Evolutionary conservation across 257 asterid genomes (phyloP).

Genomic region (Jacaranda copaia): DNA sequence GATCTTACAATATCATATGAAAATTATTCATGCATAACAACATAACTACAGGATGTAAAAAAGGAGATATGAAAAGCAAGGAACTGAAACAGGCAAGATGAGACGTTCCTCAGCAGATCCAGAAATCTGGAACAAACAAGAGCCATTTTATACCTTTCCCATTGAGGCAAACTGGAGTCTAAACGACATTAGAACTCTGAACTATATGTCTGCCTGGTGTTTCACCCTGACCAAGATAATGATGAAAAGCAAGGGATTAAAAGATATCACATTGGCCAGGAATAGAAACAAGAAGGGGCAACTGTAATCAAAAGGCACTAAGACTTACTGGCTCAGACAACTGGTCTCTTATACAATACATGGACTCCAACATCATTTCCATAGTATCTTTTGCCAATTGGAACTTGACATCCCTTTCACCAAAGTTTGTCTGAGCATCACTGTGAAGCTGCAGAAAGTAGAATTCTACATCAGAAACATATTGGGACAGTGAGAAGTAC

Average conservation of each 20-base stretch:
- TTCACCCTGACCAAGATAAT: conserved; percentile 47
- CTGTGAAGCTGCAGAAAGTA: conserved; percentile 48
- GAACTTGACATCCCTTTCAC: conserved; percentile 51
- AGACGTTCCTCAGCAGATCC: background rate
- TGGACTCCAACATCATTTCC: conserved; percentile 71
- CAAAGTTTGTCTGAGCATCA: conserved; percentile 45
- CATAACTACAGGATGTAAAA: background rate
- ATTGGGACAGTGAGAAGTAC: conserved; percentile 4
- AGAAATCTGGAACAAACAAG: conserved; percentile 21
- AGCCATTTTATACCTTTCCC: conserved; percentile 19
- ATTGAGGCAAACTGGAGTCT: conserved; percentile 21
- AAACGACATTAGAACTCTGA: conserved; percentile 37
- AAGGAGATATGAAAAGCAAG: background rate
- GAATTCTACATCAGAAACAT: conserved; percentile 23
- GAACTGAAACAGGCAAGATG: conserved; percentile 24
- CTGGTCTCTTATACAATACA: conserved; percentile 54
- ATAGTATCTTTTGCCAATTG: conserved; percentile 63
- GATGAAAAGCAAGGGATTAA: conserved; percentile 1
- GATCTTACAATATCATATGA: background rate
- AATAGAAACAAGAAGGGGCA: conserved; percentile 4
- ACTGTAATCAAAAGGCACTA: conserved; percentile 16
- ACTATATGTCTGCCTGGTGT: conserved; percentile 18
- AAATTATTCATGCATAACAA: background rate
- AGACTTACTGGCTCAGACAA: conserved; percentile 52
- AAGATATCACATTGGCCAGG: conserved; percentile 5